Base-by-base conservation (phyloP, 495 filamentous ascomycete species). In the Podospora pseudoanserina region DNA sequence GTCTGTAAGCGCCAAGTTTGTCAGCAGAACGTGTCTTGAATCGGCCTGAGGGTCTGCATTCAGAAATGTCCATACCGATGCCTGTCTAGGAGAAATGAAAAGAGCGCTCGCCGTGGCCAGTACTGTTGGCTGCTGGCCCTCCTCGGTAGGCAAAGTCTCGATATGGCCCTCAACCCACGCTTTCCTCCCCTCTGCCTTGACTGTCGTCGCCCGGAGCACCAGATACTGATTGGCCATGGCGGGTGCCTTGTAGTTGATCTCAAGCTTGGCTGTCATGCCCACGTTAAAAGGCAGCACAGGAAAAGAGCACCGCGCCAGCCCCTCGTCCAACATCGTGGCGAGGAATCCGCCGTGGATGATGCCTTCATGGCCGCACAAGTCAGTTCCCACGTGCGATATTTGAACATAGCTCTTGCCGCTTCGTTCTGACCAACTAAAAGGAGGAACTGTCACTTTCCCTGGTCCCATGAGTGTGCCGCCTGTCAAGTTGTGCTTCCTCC, bases 91-190 rank as follows among this genome's bases (percentile, higher is more conserved):
- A 78, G 96, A 93, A 69, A 99, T 86, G 75, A 96, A 98, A 68
- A 99, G 79, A 2, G 91, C 93, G 75, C 89, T 90, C 15, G 76
- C 77, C 55, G 76, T 78, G 23, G 75, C 77, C 62, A 79, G 62
- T 13, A 79, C 60, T 9, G 68, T 71, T 15, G 77, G 77, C 66
- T 73, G 49, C 55, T 79, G 67, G 70, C 81, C 61, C 80, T 82
- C 53, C 68, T 77, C 70, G 2, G 67, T 69, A 16, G 87, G 86
- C 15, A 97, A 82, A 26, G 92, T 90, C 85, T 97, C 94, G 72
- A 99, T 91, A 70, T 87, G 86, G 23, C 92, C 96, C 79, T 93
- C 89, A 5, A 97, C 94, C 94, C 94, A 99, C 23, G 94, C 95
- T 79, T 99, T 99, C 68, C 95, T 85, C 5, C 95, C 96, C 76